phyloP scores from a whole-genome alignment of 306 rosid genomes.

The Quercus robur region DNA sequence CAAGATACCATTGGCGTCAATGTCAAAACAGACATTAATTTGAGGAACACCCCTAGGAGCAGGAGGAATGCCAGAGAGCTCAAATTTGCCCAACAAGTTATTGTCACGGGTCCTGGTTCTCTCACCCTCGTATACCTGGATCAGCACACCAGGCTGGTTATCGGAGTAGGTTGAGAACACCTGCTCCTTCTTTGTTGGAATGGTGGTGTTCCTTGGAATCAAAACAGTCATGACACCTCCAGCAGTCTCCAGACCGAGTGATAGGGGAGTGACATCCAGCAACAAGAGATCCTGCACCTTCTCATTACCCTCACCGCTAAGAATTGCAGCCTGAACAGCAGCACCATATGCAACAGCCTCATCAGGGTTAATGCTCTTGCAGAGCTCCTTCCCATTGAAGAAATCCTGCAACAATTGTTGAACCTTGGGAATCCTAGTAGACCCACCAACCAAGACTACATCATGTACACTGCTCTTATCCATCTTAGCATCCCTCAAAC shows the following conservation, averaged over 20 bases:
- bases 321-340: slow-evolving; percentile 59
- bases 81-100: slow-evolving; percentile 53
- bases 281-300: slow-evolving; percentile 51
- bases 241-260: slow-evolving; percentile 52
- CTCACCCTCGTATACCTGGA: slow-evolving; percentile 57
- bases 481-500: slow-evolving; percentile 58
- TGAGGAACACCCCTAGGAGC: slow-evolving; percentile 62
- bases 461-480: slow-evolving; percentile 48
- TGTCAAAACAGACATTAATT: slow-evolving; percentile 46
- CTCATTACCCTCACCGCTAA: slow-evolving; percentile 53
- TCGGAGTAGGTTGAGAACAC: slow-evolving; percentile 55
- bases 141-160: slow-evolving; percentile 58
- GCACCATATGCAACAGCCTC: slow-evolving; percentile 66
- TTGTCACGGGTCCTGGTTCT: slow-evolving; percentile 52
- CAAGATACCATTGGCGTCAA: slow-evolving; percentile 48
- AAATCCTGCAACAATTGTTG: slow-evolving; percentile 52
- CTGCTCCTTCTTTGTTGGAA: slow-evolving; percentile 59
- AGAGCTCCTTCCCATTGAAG: slow-evolving; percentile 53
- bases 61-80: slow-evolving; percentile 52
- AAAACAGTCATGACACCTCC: slow-evolving; percentile 60
- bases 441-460: slow-evolving; percentile 59
- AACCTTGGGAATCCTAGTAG: slow-evolving; percentile 55
- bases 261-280: slow-evolving; percentile 53
- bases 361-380: slow-evolving; percentile 55
- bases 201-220: slow-evolving; percentile 55